phyloP scores from a whole-genome alignment of 441 rosid species.

The Flueggea neowawraea region DNA sequence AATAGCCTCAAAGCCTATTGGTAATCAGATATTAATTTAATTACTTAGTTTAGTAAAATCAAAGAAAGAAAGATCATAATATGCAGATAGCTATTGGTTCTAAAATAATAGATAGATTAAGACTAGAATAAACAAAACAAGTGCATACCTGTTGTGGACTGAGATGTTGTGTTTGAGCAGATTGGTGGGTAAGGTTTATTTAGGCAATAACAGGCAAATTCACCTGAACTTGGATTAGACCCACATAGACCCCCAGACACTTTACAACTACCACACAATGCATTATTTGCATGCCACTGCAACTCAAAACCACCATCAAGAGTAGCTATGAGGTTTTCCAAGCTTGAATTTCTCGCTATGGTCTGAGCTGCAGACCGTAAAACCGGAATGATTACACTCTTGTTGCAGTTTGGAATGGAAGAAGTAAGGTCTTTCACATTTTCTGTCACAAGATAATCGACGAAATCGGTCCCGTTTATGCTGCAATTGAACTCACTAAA shows the following conservation, averaged over 20 bases:
- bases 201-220: constrained; percentile 26
- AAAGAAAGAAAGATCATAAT: too few relatives aligned
- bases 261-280: constrained; percentile 21
- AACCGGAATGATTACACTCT: constrained; percentile 20
- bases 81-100: too few relatives aligned
- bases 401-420: constrained; percentile 3
- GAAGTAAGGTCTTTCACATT: not conserved
- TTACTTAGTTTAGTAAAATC: too few relatives aligned
- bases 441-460: not conserved
- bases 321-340: constrained; percentile 10
- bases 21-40: too few relatives aligned
- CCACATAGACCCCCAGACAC: constrained; percentile 29
- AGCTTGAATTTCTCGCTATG: not conserved
- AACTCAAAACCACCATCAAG: constrained; percentile 37
- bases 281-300: constrained; percentile 13
- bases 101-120: not conserved
- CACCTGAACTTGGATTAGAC: not conserved
- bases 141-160: not conserved
- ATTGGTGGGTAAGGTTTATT: not conserved
- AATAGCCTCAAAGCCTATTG: too few relatives aligned
- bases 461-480: not conserved
- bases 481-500: not conserved
- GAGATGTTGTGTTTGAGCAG: not conserved
- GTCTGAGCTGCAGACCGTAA: not conserved
- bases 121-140: not conserved